phyloP scores from a whole-genome alignment of 441 rosid genomes.

The Euphorbia schlechtendalii region DNA sequence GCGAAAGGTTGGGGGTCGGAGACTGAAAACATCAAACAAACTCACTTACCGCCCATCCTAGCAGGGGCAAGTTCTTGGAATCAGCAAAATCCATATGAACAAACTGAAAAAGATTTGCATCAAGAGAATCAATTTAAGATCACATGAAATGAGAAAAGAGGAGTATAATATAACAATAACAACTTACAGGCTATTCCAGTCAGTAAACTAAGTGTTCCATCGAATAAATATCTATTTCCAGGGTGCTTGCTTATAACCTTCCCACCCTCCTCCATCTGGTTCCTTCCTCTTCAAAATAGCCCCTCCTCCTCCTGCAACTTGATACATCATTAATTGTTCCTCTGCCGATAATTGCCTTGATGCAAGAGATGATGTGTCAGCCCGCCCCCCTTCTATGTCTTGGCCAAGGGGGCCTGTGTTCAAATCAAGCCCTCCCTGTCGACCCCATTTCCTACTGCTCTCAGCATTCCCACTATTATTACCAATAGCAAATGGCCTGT shows the following conservation, averaged over 20 bases:
- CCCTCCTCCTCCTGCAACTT: constrained; percentile 19
- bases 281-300: constrained; percentile 44
- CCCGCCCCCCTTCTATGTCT: constrained; percentile 31
- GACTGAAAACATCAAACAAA: constrained; percentile 37
- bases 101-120: too few relatives aligned
- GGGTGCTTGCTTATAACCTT: constrained; percentile 35
- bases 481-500: constrained; percentile 32
- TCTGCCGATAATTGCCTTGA: constrained; percentile 31
- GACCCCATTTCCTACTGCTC: constrained; percentile 36
- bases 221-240: constrained; percentile 31
- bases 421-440: constrained; percentile 36
- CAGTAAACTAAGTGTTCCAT: constrained; percentile 26
- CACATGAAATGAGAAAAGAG: neutral
- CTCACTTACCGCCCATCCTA: constrained; percentile 57
- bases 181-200: constrained; percentile 44
- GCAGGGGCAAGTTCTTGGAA: too few relatives aligned
- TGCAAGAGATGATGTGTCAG: constrained; percentile 16
- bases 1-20: constrained; percentile 33
- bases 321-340: constrained; percentile 35
- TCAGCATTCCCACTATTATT: constrained; percentile 18
- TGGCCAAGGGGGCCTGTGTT: constrained; percentile 39
- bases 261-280: constrained; percentile 47
- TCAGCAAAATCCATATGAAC: too few relatives aligned
- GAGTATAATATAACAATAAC: constrained; percentile 1
- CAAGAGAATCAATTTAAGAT: too few relatives aligned